Conservation (phyloP, 192 early-diverging fungal species). For the Rhizophagus sp. region DNA sequence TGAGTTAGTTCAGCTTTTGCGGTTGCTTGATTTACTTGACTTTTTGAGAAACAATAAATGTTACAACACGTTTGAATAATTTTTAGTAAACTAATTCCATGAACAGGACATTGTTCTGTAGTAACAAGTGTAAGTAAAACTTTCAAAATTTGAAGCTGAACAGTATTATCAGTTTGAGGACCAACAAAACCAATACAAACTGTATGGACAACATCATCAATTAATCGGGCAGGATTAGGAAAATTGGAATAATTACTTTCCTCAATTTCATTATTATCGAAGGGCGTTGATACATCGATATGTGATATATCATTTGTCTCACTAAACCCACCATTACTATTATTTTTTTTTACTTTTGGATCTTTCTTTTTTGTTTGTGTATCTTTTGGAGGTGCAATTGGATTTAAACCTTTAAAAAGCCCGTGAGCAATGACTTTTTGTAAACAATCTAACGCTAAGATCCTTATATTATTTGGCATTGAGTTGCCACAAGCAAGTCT, state of each 20-base stretch:
- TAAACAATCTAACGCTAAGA: conserved; percentile 42
- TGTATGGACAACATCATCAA: conserved; percentile 51
- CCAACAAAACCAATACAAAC: conserved; percentile 46
- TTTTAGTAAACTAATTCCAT: conserved; percentile 44
- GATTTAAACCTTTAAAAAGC: conserved; percentile 36
- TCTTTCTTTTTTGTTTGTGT: conserved; percentile 32
- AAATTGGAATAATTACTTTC: conserved; percentile 40
- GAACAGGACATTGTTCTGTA: conserved; percentile 43
- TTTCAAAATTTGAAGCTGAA: conserved; percentile 48
- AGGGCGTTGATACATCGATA: conserved; percentile 40
- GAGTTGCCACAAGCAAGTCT: conserved; percentile 41
- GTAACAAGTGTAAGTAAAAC: conserved; percentile 48
- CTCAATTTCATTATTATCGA: conserved; percentile 40
- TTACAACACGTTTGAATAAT: conserved; percentile 51
- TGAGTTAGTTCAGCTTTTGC: conserved; percentile 50
- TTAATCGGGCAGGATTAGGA: conserved; percentile 41
- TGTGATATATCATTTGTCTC: conserved; percentile 42
- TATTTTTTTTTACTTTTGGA: conserved; percentile 15
- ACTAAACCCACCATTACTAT: conserved; percentile 38
- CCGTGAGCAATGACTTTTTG: conserved; percentile 50
- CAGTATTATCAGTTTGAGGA: conserved; percentile 43
- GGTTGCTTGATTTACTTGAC: conserved; percentile 43
- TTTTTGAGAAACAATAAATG: conserved; percentile 48
- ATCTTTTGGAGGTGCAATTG: conserved; percentile 34
- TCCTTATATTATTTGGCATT: conserved; percentile 40